Base-by-base conservation (phyloP, 2,329 filamentous ascomycete genomes). In the Epichloe bromicola region DNA sequence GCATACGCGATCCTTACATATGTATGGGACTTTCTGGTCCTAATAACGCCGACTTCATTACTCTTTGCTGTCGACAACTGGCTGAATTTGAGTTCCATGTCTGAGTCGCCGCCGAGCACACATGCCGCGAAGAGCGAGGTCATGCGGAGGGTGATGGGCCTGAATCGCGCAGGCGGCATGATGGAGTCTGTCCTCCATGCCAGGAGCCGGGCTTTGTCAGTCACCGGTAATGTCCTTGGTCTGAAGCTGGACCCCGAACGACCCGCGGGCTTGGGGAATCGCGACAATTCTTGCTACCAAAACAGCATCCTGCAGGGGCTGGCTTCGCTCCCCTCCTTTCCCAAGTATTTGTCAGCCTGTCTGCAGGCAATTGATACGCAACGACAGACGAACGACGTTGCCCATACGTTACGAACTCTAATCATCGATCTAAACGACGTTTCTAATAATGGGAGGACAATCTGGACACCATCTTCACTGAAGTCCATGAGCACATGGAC, bases 241-340 rank as follows among this genome's bases (percentile, higher is more conserved):
- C 55, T 68, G 23, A 74, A 71, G 56, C 57, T 59, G 23, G 65
- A 65, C 23, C 60, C 67, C 23, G 70, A 74, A 43, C 66, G 67
- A 34, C 85, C 74, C 47, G 75, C 72, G 2, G 93, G 93, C 0
- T 70, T 97, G 49, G 88, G 88, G 10, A 98, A 98, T 65, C 84
- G 83, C 70, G 88, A 95, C 70, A 95, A 96, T 64, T 95, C 89
- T 1, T 97, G 93, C 71, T 98, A 95, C 65, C 93, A 97, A 67
- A 98, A 98, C 67, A 96, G 90, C 63, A 84, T 96, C 19, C 80
- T 98, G 11, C 89, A 95, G 65, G 83, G 84, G 6, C 72, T 97
- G 41, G 83, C 90, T 1, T 85, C 90, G 4, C 73, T 97, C 33
- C 75, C 78, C 17, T 78, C 83, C 4, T 71, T 97, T 33, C 76